Evolutionary conservation across 768 basidiomycete genomes (phyloP).

Genomic region (Dacryopinax primogenitus): DNA sequence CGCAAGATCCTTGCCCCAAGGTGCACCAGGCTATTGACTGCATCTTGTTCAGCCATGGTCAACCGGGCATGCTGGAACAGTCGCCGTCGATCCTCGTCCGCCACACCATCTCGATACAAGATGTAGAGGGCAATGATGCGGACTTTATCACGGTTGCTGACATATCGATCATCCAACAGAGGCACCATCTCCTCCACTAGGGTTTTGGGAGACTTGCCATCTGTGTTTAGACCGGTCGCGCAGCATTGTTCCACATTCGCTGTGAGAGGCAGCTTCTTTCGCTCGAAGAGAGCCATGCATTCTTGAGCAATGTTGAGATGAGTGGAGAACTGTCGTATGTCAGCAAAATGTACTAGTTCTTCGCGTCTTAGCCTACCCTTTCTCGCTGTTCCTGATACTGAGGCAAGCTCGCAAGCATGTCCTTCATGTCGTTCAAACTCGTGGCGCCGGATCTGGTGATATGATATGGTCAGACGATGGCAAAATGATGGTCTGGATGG

Average conservation of each 20-base stretch:
- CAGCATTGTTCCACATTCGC: constrained; percentile 93
- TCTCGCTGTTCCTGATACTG: constrained; percentile 93
- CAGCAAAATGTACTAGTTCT: not conserved
- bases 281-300: constrained; percentile 88
- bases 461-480: not conserved
- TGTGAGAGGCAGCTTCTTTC: constrained; percentile 65
- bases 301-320: constrained; percentile 97
- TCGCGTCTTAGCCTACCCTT: constrained; percentile 42
- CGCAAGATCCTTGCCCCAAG: constrained; percentile 75
- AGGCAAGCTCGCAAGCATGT: constrained; percentile 90
- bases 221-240: constrained; percentile 79
- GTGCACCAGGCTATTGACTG: constrained; percentile 70
- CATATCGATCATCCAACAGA: constrained; percentile 70
- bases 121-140: constrained; percentile 94
- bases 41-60: constrained; percentile 79
- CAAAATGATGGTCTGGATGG: constrained; percentile 9
- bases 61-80: constrained; percentile 91
- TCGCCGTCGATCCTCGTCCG: constrained; percentile 91
- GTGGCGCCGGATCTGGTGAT: constrained; percentile 56
- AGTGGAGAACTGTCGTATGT: constrained; percentile 61
- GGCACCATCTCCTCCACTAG: constrained; percentile 99
- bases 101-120: constrained; percentile 87
- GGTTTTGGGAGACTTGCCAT: constrained; percentile 88
- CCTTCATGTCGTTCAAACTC: constrained; percentile 94
- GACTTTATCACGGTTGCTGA: constrained; percentile 87